Base-by-base conservation (phyloP, 108 stramenopile genomes). In the Conticribra weissflogii region DNA sequence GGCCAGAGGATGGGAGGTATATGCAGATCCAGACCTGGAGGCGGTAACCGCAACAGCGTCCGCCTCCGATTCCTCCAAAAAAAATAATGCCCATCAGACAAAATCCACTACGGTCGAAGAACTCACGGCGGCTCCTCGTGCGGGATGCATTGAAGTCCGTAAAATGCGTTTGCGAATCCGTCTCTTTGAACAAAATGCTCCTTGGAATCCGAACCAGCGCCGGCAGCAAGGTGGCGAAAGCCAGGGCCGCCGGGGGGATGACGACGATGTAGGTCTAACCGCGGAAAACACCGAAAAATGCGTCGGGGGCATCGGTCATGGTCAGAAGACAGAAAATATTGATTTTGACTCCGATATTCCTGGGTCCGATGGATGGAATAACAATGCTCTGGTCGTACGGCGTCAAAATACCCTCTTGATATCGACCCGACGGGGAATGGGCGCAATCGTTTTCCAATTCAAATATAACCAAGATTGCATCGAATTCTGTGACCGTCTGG, bases 381-480 rank as follows among this genome's bases (percentile, higher is more conserved):
- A 78, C 68, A 78, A 78, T 66, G 68, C 78, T 19, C 50, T 79
- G 17, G 32, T 79, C 24, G 73, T 79, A n/a, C 66, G 78, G 55
- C 78, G 78, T 14, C 33, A 34, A 32, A 68, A 74, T 36, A 69
- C 73, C 0, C 61, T 79, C 2, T 29, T 79, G 60, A 45, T 79
- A 47, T 67, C 78, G 23, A 74, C 73, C 18, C 78, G 78, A 4
- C 44, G 78, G 5, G 73, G 73, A 16, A 34, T 59, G 59, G 78
- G 78, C 0, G 78, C 78, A 23, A 53, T 79, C 22, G 67, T 79
- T 14, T 69, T 79, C 31, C 58, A 63, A 50, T 79, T 79, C 78
- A 61, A 61, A 22, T 69, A 66, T 3, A 47, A 60, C 18, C 59
- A 59, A 25, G 60, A 68, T 1, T 68, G 66, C 53, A 24, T 79